Conservation (phyloP, 1,139 yeast species). For the Nakaseomyces bracarensis region DNA sequence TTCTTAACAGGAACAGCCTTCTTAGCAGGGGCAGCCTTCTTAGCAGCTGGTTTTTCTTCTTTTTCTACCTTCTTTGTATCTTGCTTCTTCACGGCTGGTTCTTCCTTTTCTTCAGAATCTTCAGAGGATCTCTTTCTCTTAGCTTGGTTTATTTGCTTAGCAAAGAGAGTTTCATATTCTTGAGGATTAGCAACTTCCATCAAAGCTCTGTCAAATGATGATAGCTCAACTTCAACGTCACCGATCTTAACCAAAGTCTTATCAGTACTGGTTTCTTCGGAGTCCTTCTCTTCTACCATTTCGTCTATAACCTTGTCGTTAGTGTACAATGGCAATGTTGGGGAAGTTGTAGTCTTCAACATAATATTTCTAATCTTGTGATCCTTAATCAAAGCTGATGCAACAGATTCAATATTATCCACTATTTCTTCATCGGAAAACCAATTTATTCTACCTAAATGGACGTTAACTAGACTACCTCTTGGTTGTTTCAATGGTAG, state of each 20-base stretch:
- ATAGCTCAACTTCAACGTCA: conserved; percentile 38
- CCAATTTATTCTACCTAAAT: conserved; percentile 51
- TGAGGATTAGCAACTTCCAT: conserved; percentile 71
- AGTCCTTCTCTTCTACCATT: conserved; percentile 30
- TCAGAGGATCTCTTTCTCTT: conserved; percentile 26
- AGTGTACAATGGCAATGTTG: conserved; percentile 75
- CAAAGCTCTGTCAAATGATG: conserved; percentile 66
- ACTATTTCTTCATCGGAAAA: conserved; percentile 37
- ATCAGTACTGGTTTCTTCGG: conserved; percentile 31
- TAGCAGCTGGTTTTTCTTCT: neutral
- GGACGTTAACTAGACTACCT: conserved; percentile 59
- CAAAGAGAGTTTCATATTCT: conserved; percentile 38
- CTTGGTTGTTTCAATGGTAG: conserved; percentile 65
- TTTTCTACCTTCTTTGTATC: conserved; percentile 9
- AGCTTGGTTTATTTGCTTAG: conserved; percentile 33
- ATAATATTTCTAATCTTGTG: conserved; percentile 51
- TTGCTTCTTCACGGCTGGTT: conserved; percentile 23
- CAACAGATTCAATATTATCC: conserved; percentile 51
- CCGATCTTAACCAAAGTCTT: conserved; percentile 35
- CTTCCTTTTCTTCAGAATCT: conserved; percentile 16
- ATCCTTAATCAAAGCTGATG: conserved; percentile 41
- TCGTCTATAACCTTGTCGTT: conserved; percentile 51
- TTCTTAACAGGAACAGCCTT: neutral
- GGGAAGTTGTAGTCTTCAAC: conserved; percentile 64
- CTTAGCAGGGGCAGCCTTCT: neutral